Evolutionary conservation across 495 filamentous ascomycete genomes (phyloP).

Genomic region (Lepidopterella palustris): DNA sequence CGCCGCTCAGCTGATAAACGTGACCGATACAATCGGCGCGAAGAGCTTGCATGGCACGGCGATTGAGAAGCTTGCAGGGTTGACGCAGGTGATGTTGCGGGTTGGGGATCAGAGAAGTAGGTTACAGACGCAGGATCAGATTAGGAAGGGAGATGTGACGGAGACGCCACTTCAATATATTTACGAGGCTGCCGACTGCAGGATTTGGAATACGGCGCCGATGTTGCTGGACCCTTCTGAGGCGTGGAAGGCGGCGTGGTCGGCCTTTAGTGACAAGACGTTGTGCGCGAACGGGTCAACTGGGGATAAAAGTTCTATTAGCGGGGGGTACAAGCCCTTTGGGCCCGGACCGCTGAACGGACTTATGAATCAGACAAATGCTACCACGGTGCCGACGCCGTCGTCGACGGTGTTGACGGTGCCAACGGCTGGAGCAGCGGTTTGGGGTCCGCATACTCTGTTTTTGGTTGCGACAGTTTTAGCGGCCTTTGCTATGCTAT

Average conservation of each 20-base stretch:
- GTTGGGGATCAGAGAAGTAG: neutral
- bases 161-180: constrained; percentile 19
- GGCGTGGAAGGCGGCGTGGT: constrained; percentile 17
- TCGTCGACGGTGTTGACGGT: neutral
- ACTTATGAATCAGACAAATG: neutral
- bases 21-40: neutral
- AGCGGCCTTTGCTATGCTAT: too few relatives aligned
- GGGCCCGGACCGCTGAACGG: constrained; percentile 21
- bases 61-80: neutral
- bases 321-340: constrained; percentile 28
- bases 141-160: constrained; percentile 14
- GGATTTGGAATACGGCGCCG: constrained; percentile 13
- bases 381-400: neutral
- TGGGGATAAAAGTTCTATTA: constrained; percentile 10
- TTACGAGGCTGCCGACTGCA: constrained; percentile 27
- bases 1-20: neutral
- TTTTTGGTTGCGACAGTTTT: neutral
- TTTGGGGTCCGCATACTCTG: neutral
- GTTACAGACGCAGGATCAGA: constrained; percentile 16
- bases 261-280: constrained; percentile 3
- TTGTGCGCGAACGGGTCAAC: constrained; percentile 17
- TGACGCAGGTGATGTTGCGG: constrained; percentile 3
- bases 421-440: neutral
- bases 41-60: neutral
- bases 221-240: constrained; percentile 3